These are phyloP conservation scores for Artemisia argyi DNA, from an alignment of 129 eudicot genomes.

Conservation along the genomic window DNA sequence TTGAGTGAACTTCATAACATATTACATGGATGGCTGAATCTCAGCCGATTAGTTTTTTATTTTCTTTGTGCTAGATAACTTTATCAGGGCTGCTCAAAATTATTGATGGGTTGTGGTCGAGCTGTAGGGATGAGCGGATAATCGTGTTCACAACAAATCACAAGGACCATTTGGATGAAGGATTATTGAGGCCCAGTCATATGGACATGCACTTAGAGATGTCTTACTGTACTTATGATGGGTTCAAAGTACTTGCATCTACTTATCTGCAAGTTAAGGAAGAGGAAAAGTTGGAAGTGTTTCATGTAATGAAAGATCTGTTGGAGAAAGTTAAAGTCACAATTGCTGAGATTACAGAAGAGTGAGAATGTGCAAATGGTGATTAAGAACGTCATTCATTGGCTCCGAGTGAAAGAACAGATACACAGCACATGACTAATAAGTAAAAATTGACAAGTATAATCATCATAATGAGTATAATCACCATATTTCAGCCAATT, in stretches of 20 bases:
- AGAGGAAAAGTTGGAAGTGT: constrained; percentile 33
- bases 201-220: constrained; percentile 63
- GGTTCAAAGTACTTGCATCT: constrained; percentile 45
- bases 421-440: background rate
- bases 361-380: constrained; percentile 37
- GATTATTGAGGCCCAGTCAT: constrained; percentile 51
- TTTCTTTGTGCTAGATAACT: constrained; percentile 36
- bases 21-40: background rate
- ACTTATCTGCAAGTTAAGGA: constrained; percentile 40
- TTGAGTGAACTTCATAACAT: too few relatives aligned
- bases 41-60: constrained; percentile 4
- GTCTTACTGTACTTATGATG: constrained; percentile 53
- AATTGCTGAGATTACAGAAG: constrained; percentile 56
- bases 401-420: constrained; percentile 36
- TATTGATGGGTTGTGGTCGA: constrained; percentile 59
- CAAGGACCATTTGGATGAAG: constrained; percentile 48
- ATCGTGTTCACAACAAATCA: constrained; percentile 54
- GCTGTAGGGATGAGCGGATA: constrained; percentile 62
- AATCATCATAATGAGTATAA: background rate
- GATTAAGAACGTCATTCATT: constrained; percentile 24
- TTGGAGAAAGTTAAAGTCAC: constrained; percentile 42
- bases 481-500: too few relatives aligned
- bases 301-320: constrained; percentile 25
- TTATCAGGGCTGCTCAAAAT: constrained; percentile 57
- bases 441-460: background rate